phyloP scores from a whole-genome alignment of 2,329 filamentous ascomycete species.

The Colletotrichum tamarilloi region DNA sequence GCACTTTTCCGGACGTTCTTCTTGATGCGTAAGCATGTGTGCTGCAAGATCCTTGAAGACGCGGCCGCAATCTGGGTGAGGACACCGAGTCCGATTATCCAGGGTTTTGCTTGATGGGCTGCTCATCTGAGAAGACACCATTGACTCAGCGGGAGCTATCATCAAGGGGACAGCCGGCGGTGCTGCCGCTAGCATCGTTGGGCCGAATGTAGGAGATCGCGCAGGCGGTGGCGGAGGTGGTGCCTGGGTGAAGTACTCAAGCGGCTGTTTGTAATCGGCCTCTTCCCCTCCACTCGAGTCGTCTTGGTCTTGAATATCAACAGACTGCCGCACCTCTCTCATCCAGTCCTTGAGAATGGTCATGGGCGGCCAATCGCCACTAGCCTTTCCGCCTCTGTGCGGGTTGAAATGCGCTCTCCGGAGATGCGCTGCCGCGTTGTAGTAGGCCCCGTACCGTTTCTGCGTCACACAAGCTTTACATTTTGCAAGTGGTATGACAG shows the following conservation, averaged over 20 bases:
- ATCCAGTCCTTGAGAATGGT: slow-evolving; percentile 69
- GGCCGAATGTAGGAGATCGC: slow-evolving; percentile 22
- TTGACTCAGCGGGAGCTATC: slow-evolving; percentile 17
- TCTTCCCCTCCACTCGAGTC: slow-evolving; percentile 65
- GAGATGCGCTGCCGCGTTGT: slow-evolving; percentile 69
- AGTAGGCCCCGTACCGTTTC: slow-evolving; percentile 69
- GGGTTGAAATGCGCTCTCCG: slow-evolving; percentile 68
- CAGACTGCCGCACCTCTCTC: slow-evolving; percentile 65
- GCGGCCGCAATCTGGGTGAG: slow-evolving; percentile 68
- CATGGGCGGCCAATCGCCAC: slow-evolving; percentile 70
- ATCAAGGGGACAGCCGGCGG: slow-evolving; percentile 10
- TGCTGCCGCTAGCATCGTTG: slow-evolving; percentile 22
- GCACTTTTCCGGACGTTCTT: slow-evolving; percentile 94
- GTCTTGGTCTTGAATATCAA: slow-evolving; percentile 58
- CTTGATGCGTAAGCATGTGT: slow-evolving; percentile 96
- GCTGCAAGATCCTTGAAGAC: slow-evolving; percentile 77
- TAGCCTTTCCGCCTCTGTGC: slow-evolving; percentile 65
- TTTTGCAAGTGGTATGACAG: slow-evolving; percentile 62
- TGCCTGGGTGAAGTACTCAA: slow-evolving; percentile 26
- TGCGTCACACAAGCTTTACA: slow-evolving; percentile 68
- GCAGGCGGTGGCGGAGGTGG: slow-evolving; percentile 22
- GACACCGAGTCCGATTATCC: slow-evolving; percentile 61
- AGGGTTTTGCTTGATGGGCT: slow-evolving; percentile 46
- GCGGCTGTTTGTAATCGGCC: slow-evolving; percentile 28
- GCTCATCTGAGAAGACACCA: slow-evolving; percentile 34